Evolutionary conservation across 352 stramenopile species (phyloP), one percentile per base, ranked within the genome.

Genomic region (Phytopythium oedochilum): DNA sequence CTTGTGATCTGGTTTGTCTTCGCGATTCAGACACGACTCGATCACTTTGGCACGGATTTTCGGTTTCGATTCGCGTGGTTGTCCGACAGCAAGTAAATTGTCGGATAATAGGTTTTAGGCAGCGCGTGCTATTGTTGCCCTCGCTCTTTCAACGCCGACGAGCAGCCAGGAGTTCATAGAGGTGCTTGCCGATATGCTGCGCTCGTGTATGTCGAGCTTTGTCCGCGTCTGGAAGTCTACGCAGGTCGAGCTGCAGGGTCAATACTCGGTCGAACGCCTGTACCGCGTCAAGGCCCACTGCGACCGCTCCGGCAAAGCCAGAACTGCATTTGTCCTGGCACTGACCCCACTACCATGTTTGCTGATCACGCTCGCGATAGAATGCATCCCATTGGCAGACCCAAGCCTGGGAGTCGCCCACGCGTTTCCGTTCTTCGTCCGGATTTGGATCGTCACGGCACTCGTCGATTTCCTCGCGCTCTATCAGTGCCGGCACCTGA

Each of bases 261-360:
- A 61, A 28, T 76, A 68, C 32, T 64, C 58, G 0, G 45, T 64
- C 45, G 48, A 68, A 17, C 43, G 65, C 26, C 28, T 73, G 29
- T 55, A 61, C 17, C 26, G 23, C 2, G 45, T 70, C 42, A 20
- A 63, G 1, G 15, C 43, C 20, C 70, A 66, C 23, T 46, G 39
- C 15, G 23, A 49, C 10, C 20, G 25, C 45, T 17, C 32, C 60
- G 51, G 59, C 6, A 44, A 43, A 12, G 51, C 53, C 17, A 25
- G 46, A n/a, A 42, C 32, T 4, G 55, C 56, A 23, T 22, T 67
- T 4, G 26, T 62, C 15, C 26, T 52, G 0, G 45, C 26, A 8
- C 39, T 80, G 8, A 68, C 69, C 4, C 69, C 74, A 0, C 12
- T 76, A 2, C 71, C 71, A 0, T 73, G 61, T 34, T 36, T 82